phyloP scores from a whole-genome alignment of 495 filamentous ascomycete genomes.

The Pyronema domesticum region DNA sequence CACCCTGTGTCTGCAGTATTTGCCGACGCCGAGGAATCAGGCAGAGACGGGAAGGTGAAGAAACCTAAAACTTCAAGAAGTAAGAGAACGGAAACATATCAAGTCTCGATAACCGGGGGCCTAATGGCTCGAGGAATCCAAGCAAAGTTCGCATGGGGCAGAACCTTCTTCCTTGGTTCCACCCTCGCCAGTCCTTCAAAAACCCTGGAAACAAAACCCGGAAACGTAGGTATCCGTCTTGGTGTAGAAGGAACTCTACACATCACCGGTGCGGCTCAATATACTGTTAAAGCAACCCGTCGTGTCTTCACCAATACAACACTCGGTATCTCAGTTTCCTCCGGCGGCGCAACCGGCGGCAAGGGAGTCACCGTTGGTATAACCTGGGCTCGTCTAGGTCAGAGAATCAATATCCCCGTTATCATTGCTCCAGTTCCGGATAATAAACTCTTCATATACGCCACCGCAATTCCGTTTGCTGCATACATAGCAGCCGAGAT shows the following conservation, averaged over 20 bases:
- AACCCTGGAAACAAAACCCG: background rate
- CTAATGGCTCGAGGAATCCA: constrained; percentile 7
- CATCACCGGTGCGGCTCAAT: background rate
- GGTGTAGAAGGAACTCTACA: constrained; percentile 6
- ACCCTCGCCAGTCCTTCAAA: constrained; percentile 3
- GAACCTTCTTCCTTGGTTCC: constrained; percentile 18
- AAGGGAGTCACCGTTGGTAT: constrained; percentile 25
- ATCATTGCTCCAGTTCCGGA: constrained; percentile 14
- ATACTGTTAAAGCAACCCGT: constrained; percentile 8
- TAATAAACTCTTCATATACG: constrained; percentile 23
- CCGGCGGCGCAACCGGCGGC: constrained; percentile 2
- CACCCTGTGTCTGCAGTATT: background rate
- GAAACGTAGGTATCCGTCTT: constrained; percentile 5
- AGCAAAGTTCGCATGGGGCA: constrained; percentile 13
- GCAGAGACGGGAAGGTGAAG: background rate
- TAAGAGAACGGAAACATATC: constrained; percentile 14
- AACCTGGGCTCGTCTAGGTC: constrained; percentile 26
- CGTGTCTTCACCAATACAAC: constrained; percentile 11
- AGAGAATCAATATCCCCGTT: constrained; percentile 26
- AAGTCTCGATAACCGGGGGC: constrained; percentile 7
- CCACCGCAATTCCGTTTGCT: constrained; percentile 32
- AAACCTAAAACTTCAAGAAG: background rate
- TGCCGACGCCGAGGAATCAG: constrained; percentile 3
- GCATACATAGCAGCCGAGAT: constrained; percentile 35
- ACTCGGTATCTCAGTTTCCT: constrained; percentile 2